Evolutionary conservation across 2,329 filamentous ascomycete genomes (phyloP).

Genomic region (Bipolaris victoriae): DNA sequence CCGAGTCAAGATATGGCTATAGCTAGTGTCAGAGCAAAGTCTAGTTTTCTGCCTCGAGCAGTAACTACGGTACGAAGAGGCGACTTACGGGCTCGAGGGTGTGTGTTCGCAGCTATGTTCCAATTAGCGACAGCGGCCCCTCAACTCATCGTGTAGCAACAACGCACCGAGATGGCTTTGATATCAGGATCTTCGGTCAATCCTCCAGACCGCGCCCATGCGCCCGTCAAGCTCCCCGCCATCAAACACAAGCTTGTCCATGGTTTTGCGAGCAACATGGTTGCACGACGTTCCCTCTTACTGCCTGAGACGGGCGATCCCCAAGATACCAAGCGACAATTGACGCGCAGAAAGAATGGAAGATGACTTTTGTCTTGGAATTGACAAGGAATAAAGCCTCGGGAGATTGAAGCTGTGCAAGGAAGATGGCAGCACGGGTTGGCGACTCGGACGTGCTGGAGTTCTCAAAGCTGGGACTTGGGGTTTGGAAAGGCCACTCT

Average conservation of each 20-base stretch:
- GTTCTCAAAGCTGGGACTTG: slow-evolving; percentile 20
- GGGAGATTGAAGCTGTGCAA: slow-evolving; percentile 26
- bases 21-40: slow-evolving; percentile 18
- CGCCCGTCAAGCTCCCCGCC: slow-evolving; percentile 43
- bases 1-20: slow-evolving; percentile 94
- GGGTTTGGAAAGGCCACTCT: slow-evolving; percentile 19
- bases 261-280: slow-evolving; percentile 45
- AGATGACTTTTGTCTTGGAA: slow-evolving; percentile 34
- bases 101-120: slow-evolving; percentile 78
- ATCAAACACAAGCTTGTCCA: slow-evolving; percentile 49
- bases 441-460: slow-evolving; percentile 36
- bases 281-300: slow-evolving; percentile 21
- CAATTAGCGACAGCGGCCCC: slow-evolving; percentile 27
- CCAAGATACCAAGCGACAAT: slow-evolving; percentile 15
- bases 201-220: slow-evolving; percentile 36
- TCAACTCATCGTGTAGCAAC: slow-evolving; percentile 11
- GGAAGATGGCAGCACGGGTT: slow-evolving; percentile 31
- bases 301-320: slow-evolving; percentile 12
- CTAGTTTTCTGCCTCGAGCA: background rate
- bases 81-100: slow-evolving; percentile 75
- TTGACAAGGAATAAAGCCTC: slow-evolving; percentile 24
- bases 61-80: background rate
- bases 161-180: slow-evolving; percentile 69
- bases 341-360: slow-evolving; percentile 35
- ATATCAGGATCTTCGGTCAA: slow-evolving; percentile 56